Base-by-base conservation (phyloP, 805 yeast species). In the Barnettozyma sp. region DNA sequence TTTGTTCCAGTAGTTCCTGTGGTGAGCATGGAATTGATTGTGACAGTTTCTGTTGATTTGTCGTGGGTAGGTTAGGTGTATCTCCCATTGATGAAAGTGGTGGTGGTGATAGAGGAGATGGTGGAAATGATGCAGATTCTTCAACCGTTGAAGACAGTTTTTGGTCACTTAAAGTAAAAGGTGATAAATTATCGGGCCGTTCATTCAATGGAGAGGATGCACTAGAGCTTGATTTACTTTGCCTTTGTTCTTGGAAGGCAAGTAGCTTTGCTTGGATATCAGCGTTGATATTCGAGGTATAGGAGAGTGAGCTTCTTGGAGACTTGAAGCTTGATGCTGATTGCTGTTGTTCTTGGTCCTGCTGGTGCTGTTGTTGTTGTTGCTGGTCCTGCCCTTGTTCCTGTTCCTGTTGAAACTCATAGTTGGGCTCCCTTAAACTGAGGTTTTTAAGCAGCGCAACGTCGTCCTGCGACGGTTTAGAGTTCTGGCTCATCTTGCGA, bases 201-300 rank as follows among this genome's bases (percentile, higher is more conserved):
- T 19, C 33, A 18, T 22, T 30, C 29, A 25, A 24, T 12, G 46
- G 43, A 2, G 48, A 38, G 2, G 50, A 39, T 1, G 24, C 32
- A 7, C 10, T 14, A n/a, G 43, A 43, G n/a, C 38, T 19, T 6
- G 63, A 52, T 34, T 63, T 61, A 33, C 62, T 60, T 40, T 76
- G 78, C 46, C 96, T 71, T 51, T 81, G 77, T 44, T 84, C 86
- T 57, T 87, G 96, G 49, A 88, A 83, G 0, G 95, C 95, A 56
- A 82, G 62, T 24, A 88, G 70, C 44, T 92, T 68, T 1, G 95
- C 96, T 57, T 87, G 96, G 26, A 86, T 72, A 43, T 83, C 90
- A 9, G 92, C 79, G 48, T 71, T 77, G 34, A 80, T 63, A 36
- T 60, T 65, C 11, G 63, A 58, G 22, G 66, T 54, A 35, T 54